Conservation (phyloP, 768 basidiomycete species). For the Boletus rex-veris region DNA sequence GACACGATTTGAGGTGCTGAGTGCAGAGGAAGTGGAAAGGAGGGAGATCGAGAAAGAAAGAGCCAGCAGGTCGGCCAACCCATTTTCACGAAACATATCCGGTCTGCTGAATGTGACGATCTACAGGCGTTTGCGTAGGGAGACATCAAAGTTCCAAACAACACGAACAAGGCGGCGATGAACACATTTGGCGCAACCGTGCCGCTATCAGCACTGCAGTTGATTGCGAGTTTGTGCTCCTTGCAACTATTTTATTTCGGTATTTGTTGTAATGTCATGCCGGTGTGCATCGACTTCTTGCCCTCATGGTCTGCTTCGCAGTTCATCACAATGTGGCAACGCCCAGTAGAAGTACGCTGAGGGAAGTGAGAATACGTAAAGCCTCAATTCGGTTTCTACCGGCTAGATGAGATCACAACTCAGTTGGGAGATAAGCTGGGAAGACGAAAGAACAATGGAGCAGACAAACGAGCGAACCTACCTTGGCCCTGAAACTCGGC, state of each 20-base stretch:
- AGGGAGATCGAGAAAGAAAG: slow-evolving; percentile 86
- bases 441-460: slow-evolving; percentile 14
- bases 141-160: slow-evolving; percentile 65
- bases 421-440: slow-evolving; percentile 25
- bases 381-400: slow-evolving; percentile 1
- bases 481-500: slow-evolving; percentile 11
- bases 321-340: background rate
- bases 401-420: slow-evolving; percentile 10
- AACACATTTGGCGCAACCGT: background rate
- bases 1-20: slow-evolving; percentile 84
- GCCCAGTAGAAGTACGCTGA: background rate
- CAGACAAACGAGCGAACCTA: slow-evolving; percentile 20
- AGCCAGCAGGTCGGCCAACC: slow-evolving; percentile 54
- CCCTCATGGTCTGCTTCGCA: slow-evolving; percentile 7
- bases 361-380: slow-evolving; percentile 10
- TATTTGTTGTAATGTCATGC: slow-evolving; percentile 22
- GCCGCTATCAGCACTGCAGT: slow-evolving; percentile 5
- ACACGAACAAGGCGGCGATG: slow-evolving; percentile 40
- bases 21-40: slow-evolving; percentile 86
- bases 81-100: background rate
- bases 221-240: slow-evolving; percentile 5
- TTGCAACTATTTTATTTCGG: slow-evolving; percentile 19
- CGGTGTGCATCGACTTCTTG: slow-evolving; percentile 11
- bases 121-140: slow-evolving; percentile 55
- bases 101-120: slow-evolving; percentile 3